A percentile compares a stretch with the other conserved stretches of the same genome.
phyloP scores from a whole-genome alignment of 2,329 filamentous ascomycete species.

The Ophiognomonia clavigignenti-juglandacearum region DNA sequence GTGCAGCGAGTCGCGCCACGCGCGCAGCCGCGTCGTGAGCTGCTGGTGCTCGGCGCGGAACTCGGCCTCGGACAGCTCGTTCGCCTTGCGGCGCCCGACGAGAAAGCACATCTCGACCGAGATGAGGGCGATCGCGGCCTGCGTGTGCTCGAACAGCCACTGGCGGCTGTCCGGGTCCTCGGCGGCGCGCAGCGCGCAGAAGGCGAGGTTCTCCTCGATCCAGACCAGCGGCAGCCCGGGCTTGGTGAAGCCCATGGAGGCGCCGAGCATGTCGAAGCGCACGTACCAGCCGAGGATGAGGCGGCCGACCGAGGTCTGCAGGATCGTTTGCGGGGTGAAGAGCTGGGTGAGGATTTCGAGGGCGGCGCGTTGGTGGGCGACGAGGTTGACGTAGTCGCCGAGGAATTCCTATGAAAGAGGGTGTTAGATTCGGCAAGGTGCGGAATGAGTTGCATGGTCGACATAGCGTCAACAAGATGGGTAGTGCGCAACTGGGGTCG shows the following conservation, averaged over 20 bases:
- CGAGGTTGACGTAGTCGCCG: conserved; percentile 91
- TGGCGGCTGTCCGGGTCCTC: conserved; percentile 57
- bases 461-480: not conserved
- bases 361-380: conserved; percentile 88
- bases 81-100: conserved; percentile 63
- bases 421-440: conserved; percentile 21
- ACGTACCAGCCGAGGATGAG: conserved; percentile 85
- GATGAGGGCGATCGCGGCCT: conserved; percentile 64
- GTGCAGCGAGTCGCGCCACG: conserved; percentile 54
- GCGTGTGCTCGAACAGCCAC: conserved; percentile 63
- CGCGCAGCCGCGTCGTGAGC: conserved; percentile 40
- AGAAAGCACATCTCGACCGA: conserved; percentile 77
- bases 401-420: conserved; percentile 68
- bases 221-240: conserved; percentile 72
- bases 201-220: conserved; percentile 63
- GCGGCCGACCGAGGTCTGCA: conserved; percentile 64
- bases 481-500: too few relatives aligned
- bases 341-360: conserved; percentile 73
- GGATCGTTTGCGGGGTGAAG: conserved; percentile 71
- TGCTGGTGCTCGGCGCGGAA: conserved; percentile 59
- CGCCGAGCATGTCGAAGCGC: conserved; percentile 80
- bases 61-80: conserved; percentile 57
- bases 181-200: conserved; percentile 54
- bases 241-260: conserved; percentile 74
- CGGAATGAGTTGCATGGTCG: not conserved